phyloP scores from a whole-genome alignment of 495 filamentous ascomycete genomes.

The Hypomontagnella submonticulosa region DNA sequence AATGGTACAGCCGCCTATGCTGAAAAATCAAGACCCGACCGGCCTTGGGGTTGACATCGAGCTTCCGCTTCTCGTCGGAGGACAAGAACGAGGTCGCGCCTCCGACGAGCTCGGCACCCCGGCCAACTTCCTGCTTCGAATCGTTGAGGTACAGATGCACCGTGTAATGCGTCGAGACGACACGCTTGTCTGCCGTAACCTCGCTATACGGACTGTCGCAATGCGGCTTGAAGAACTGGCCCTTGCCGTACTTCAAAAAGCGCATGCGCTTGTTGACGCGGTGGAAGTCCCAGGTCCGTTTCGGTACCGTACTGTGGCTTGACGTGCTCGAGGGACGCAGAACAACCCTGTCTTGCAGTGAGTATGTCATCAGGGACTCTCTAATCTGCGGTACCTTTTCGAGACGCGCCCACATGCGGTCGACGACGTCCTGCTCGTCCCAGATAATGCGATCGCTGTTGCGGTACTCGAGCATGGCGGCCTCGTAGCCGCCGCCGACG shows the following conservation, averaged over 20 bases:
- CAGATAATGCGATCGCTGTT: slow-evolving; percentile 81
- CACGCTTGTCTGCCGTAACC: slow-evolving; percentile 58
- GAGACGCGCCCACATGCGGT: slow-evolving; percentile 68
- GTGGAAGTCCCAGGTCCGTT: slow-evolving; percentile 60
- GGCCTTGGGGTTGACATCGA: slow-evolving; percentile 75
- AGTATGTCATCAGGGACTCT: slow-evolving; percentile 39
- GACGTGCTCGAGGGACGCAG: neutral
- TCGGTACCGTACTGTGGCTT: slow-evolving; percentile 4
- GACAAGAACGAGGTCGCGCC: slow-evolving; percentile 77
- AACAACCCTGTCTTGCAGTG: slow-evolving; percentile 20
- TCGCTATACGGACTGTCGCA: slow-evolving; percentile 77
- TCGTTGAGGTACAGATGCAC: slow-evolving; percentile 86
- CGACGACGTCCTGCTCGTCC: slow-evolving; percentile 70
- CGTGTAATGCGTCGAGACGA: slow-evolving; percentile 72
- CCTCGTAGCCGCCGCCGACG: slow-evolving; percentile 69
- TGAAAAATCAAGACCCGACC: slow-evolving; percentile 85
- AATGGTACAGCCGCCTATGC: slow-evolving; percentile 73
- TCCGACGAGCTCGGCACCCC: slow-evolving; percentile 60
- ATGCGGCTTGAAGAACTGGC: slow-evolving; percentile 84
- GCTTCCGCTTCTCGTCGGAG: slow-evolving; percentile 53
- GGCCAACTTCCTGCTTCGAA: slow-evolving; percentile 50
- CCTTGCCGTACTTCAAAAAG: slow-evolving; percentile 80
- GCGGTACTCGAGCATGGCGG: slow-evolving; percentile 64
- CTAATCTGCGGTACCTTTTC: slow-evolving; percentile 43
- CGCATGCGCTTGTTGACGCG: slow-evolving; percentile 82